These are phyloP conservation scores for Filobasidium wieringae DNA, from an alignment of 768 basidiomycete genomes.

Conservation along the genomic window DNA sequence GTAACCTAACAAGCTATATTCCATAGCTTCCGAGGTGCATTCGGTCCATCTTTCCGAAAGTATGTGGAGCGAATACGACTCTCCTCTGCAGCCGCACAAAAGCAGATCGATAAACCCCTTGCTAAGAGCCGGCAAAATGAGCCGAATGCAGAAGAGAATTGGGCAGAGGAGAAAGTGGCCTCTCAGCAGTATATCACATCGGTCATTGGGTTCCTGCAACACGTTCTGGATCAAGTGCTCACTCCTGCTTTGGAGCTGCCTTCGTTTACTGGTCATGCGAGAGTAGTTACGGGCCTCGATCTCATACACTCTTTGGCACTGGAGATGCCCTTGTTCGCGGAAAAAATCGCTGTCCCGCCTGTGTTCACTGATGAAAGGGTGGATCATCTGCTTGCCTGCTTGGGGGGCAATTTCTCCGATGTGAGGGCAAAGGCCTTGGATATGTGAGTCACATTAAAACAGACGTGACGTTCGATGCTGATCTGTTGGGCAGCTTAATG, in stretches of 20 bases:
- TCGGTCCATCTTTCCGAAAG: constrained; percentile 2
- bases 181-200: background rate
- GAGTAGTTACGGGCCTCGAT: constrained; percentile 6
- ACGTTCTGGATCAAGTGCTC: background rate
- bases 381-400: constrained; percentile 26
- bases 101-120: background rate
- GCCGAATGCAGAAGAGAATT: background rate
- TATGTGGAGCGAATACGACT: constrained; percentile 4
- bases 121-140: background rate
- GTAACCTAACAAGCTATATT: background rate
- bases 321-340: background rate
- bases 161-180: background rate
- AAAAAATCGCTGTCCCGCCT: background rate
- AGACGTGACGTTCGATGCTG: background rate
- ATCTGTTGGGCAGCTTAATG: constrained; percentile 16
- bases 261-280: constrained; percentile 8
- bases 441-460: constrained; percentile 23
- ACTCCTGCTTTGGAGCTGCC: constrained; percentile 4
- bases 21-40: constrained; percentile 10
- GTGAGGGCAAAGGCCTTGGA: constrained; percentile 22
- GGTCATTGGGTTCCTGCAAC: background rate
- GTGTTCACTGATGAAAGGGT: constrained; percentile 24
- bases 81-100: background rate
- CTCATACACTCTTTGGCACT: constrained; percentile 3
- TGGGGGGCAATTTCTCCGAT: constrained; percentile 34